Conservation (phyloP, 2,329 filamentous ascomycete species). For the Sclerotinia minor region DNA sequence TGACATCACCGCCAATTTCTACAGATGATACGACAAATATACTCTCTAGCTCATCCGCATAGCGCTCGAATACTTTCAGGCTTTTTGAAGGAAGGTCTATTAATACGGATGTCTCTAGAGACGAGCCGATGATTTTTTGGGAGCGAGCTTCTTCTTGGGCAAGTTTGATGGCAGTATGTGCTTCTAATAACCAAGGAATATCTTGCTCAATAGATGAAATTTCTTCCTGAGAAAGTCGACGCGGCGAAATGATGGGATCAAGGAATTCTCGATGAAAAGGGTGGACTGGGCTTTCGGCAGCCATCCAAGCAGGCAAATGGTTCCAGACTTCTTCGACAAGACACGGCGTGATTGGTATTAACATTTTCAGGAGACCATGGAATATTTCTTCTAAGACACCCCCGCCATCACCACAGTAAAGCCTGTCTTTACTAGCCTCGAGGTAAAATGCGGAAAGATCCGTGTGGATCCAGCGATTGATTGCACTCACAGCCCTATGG, state of each 20-base stretch:
- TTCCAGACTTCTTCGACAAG: conserved; percentile 89
- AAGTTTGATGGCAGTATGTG: conserved; percentile 67
- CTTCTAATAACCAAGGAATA: conserved; percentile 34
- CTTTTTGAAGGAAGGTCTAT: conserved; percentile 49
- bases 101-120: conserved; percentile 73
- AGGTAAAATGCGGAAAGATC: conserved; percentile 94
- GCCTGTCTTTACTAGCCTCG: conserved; percentile 84
- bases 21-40: conserved; percentile 72
- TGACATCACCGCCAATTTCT: conserved; percentile 48
- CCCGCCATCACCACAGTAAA: conserved; percentile 78
- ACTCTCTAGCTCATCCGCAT: conserved; percentile 47
- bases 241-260: conserved; percentile 30
- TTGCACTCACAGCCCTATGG: conserved; percentile 68
- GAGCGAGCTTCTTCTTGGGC: conserved; percentile 72
- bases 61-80: conserved; percentile 36
- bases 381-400: conserved; percentile 68
- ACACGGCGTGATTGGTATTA: conserved; percentile 77
- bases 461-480: conserved; percentile 79
- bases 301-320: conserved; percentile 67
- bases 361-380: conserved; percentile 70
- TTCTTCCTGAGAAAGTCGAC: not conserved
- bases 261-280: conserved; percentile 45
- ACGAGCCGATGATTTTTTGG: conserved; percentile 74
- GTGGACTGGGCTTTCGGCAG: conserved; percentile 45
- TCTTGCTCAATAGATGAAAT: conserved; percentile 28